Conservation (phyloP, 768 basidiomycete genomes). For the Piloderma croceum region DNA sequence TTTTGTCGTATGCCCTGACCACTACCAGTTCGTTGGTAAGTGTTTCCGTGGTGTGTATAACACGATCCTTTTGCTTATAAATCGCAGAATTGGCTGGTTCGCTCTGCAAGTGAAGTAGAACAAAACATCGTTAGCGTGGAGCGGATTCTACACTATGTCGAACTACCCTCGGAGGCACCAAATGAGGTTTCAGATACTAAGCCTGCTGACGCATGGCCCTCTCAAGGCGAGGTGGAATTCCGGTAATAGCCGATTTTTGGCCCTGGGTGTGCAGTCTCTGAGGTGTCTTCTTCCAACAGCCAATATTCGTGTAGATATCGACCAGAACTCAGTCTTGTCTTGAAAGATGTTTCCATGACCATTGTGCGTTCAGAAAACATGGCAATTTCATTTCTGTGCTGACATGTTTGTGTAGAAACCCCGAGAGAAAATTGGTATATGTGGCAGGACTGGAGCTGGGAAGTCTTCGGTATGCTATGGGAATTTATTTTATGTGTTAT, state of each 20-base stretch:
- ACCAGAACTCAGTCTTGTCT: slow-evolving; percentile 68
- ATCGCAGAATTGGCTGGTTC: slow-evolving; percentile 82
- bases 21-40: slow-evolving; percentile 77
- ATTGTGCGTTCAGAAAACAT: slow-evolving; percentile 43
- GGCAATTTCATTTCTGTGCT: not conserved
- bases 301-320: slow-evolving; percentile 77
- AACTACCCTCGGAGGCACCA: slow-evolving; percentile 69
- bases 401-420: slow-evolving; percentile 41
- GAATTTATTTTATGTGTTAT: slow-evolving; percentile 1
- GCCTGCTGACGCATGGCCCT: slow-evolving; percentile 63
- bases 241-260: slow-evolving; percentile 34
- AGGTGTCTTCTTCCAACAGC: slow-evolving; percentile 33
- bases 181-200: slow-evolving; percentile 57
- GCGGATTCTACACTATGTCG: slow-evolving; percentile 77
- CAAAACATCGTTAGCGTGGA: slow-evolving; percentile 89
- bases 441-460: slow-evolving; percentile 77
- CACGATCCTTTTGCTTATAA: not conserved
- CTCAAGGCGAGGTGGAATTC: slow-evolving; percentile 68
- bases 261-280: no score
- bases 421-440: slow-evolving; percentile 85
- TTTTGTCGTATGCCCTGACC: slow-evolving; percentile 79
- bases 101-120: slow-evolving; percentile 82
- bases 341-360: slow-evolving; percentile 67
- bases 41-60: slow-evolving; percentile 5
- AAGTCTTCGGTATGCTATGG: slow-evolving; percentile 58